Base-by-base conservation (phyloP, 306 rosid genomes). In the Alnus glutinosa region DNA sequence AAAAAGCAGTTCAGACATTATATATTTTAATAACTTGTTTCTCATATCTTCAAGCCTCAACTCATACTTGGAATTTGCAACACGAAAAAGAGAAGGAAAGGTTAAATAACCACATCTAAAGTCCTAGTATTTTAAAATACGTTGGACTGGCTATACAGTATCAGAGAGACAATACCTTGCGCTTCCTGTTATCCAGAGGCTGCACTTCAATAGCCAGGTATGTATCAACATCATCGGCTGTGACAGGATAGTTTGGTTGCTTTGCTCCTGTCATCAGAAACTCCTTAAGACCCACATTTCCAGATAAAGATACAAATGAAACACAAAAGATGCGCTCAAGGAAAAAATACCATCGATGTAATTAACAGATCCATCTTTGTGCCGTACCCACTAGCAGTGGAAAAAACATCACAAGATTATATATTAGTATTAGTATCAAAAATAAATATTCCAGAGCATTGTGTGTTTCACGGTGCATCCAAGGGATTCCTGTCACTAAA, bases 151-250 rank as follows among this genome's bases (percentile, higher is more conserved):
- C 64, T 42, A 39, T 47, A 49, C 55, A 67, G 36, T 64, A 71
- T 67, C 77, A 46, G 54, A 55, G 18, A 77, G 54, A 81, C 47
- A 46, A 51, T 87, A 91, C 98, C 98, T 91, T 93, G 70, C 98
- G 98, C 85, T 90, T 95, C 90, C 96, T 91, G 86, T 93, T 82
- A 87, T 95, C 99, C 70, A 88, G 87, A 72, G 99, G 98, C 84
- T 90, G 94, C 84, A 95, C 99, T 87, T 95, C 96, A 84, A 95
- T 90, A 82, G 99, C 97, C 66, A 95, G 98, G 79, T 89, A 87
- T 75, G 90, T 81, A 37, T 88, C 94, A 84, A 95, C 97, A 80
- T 95, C 99, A 69, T 95, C 98, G 30, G 98, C 97, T 48, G 86
- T 89, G 85, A 95, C 80, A 78, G 87, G 92, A 89, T 95, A 93